Conservation (phyloP, 1,284 basidiomycete species). For the Xerocomus minutiporus region DNA sequence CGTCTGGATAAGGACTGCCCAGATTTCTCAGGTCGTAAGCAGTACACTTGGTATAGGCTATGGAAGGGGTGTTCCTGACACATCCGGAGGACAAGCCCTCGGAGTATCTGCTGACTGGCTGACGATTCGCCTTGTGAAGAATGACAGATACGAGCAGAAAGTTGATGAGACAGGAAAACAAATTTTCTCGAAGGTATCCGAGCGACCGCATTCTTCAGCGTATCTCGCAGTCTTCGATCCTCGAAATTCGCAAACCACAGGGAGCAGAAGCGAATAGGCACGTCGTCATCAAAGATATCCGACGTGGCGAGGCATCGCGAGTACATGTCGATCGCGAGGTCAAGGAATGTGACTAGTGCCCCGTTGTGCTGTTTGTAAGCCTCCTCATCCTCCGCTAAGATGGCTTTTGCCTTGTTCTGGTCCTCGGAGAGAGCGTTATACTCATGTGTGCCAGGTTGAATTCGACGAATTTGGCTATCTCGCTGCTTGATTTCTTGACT, state of each 20-base stretch:
- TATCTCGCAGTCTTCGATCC: slow-evolving; percentile 49
- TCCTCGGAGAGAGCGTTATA: slow-evolving; percentile 27
- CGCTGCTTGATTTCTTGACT: slow-evolving; percentile 56
- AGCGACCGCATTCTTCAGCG: slow-evolving; percentile 48
- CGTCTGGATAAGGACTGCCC: slow-evolving; percentile 30
- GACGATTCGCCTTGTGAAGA: slow-evolving; percentile 31
- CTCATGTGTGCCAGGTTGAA: slow-evolving; percentile 26
- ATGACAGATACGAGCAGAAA: slow-evolving; percentile 78
- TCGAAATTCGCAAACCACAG: slow-evolving; percentile 89
- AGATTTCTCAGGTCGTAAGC: slow-evolving; percentile 46
- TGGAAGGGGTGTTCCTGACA: slow-evolving; percentile 93
- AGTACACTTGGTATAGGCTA: slow-evolving; percentile 86
- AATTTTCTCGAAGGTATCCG: slow-evolving; percentile 87
- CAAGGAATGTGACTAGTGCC: slow-evolving; percentile 64
- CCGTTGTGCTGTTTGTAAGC: slow-evolving; percentile 57
- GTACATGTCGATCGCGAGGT: slow-evolving; percentile 79
- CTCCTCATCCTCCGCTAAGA: slow-evolving; percentile 56
- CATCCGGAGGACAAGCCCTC: slow-evolving; percentile 69
- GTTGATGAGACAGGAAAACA: slow-evolving; percentile 86
- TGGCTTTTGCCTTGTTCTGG: slow-evolving; percentile 36
- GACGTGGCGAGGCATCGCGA: slow-evolving; percentile 66
- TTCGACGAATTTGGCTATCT: slow-evolving; percentile 38
- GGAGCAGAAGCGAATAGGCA: slow-evolving; percentile 78
- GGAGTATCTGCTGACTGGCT: slow-evolving; percentile 61
- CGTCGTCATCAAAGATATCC: slow-evolving; percentile 73